A percentile compares a stretch with the other conserved stretches of the same genome.
These are phyloP conservation scores for Neurospora terricola DNA, from an alignment of 495 filamentous ascomycete species.

Conservation along the genomic window DNA sequence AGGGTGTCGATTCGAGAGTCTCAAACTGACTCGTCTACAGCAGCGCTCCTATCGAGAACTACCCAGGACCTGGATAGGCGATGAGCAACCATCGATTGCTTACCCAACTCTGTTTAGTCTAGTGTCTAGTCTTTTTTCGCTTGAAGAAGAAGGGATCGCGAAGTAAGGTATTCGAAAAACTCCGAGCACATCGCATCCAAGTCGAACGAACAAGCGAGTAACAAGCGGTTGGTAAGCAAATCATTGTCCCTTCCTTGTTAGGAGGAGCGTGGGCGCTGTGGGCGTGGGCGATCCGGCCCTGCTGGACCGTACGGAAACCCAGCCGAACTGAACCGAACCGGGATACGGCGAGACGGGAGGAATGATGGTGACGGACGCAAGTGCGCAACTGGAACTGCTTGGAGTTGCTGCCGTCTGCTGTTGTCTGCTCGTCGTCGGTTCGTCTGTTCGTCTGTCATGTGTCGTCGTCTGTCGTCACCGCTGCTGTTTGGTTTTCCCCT, in stretches of 20 bases:
- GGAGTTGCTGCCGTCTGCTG: neutral
- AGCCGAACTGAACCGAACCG: neutral
- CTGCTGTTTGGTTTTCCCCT: neutral
- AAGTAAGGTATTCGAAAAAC: neutral
- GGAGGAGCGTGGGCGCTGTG: neutral
- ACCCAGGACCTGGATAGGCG: neutral
- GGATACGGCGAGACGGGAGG: neutral
- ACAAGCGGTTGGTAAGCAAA: neutral
- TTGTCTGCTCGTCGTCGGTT: neutral
- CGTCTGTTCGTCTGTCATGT: neutral
- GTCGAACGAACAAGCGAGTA: neutral
- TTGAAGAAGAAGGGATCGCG: neutral
- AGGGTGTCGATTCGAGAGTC: neutral
- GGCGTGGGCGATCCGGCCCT: neutral
- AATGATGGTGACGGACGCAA: neutral
- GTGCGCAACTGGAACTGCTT: neutral
- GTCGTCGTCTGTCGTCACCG: neutral
- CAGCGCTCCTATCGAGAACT: neutral
- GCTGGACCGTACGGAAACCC: neutral
- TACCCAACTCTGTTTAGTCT: neutral
- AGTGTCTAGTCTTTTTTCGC: neutral
- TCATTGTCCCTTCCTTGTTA: neutral
- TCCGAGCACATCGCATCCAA: neutral
- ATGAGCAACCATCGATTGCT: neutral
- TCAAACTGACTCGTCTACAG: neutral